Percentiles rank a stretch among this genome's conserved stretches.
Conservation (phyloP, 495 filamentous ascomycete species). For the Penicillium herquei region DNA sequence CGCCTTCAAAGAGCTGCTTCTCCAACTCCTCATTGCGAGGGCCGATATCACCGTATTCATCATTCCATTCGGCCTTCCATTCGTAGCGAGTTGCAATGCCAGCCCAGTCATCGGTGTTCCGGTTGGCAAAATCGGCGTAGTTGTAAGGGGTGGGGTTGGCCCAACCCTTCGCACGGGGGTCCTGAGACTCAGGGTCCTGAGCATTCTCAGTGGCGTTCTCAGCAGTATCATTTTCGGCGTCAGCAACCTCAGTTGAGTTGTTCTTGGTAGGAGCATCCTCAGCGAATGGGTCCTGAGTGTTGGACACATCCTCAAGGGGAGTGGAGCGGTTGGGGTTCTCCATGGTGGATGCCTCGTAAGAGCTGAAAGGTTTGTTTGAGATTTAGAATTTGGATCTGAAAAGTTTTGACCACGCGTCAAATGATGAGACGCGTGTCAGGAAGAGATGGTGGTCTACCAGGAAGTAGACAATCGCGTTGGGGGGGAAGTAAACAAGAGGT, state of each 20-base stretch:
- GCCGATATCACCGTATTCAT: constrained; percentile 81
- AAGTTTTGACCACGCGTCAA: neutral
- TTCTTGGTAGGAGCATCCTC: neutral
- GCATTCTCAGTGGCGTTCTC: neutral
- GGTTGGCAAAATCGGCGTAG: neutral
- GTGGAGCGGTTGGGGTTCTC: constrained; percentile 21
- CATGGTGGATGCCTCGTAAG: constrained; percentile 4
- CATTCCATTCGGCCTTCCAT: constrained; percentile 83
- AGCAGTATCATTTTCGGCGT: neutral
- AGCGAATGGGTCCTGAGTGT: constrained; percentile 3
- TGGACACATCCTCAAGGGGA: constrained; percentile 37
- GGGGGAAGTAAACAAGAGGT: no score
- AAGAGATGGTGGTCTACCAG: no score
- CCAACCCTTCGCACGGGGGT: neutral
- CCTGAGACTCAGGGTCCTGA: neutral
- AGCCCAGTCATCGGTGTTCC: constrained; percentile 40
- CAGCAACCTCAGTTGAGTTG: neutral
- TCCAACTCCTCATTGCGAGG: constrained; percentile 69
- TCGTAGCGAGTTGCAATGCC: constrained; percentile 68
- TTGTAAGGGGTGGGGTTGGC: neutral
- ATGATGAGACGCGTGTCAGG: neutral
- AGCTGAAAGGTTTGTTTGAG: neutral
- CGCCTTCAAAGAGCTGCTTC: constrained; percentile 63
- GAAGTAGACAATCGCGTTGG: no score
- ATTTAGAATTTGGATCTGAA: neutral